These are phyloP conservation scores for Cryphonectria nitschkei DNA, from an alignment of 2,329 filamentous ascomycete species.

Conservation along the genomic window DNA sequence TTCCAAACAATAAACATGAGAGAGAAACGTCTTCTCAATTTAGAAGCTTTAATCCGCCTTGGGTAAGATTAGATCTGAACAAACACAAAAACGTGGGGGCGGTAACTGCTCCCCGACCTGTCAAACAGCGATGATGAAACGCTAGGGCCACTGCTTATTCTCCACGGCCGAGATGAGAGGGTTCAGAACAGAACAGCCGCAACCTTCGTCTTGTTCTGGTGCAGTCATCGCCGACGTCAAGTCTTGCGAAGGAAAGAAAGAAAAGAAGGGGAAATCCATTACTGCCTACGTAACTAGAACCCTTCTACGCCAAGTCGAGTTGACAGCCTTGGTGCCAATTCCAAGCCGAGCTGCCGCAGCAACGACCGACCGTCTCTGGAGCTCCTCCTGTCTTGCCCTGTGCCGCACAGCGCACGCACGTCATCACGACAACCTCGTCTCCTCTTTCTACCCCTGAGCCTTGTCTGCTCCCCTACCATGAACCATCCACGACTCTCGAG, in stretches of 20 bases:
- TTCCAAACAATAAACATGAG: background rate
- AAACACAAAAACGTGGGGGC: constrained; percentile 11
- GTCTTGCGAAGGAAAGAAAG: constrained; percentile 3
- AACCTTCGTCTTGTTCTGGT: constrained; percentile 15
- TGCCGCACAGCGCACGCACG: constrained; percentile 1
- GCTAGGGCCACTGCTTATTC: constrained; percentile 23
- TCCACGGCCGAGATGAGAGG: constrained; percentile 22
- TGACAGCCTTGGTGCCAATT: background rate
- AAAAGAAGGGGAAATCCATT: background rate
- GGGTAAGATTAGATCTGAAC: background rate
- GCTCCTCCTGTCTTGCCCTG: constrained; percentile 15
- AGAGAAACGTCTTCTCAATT: background rate
- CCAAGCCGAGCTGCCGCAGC: background rate
- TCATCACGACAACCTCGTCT: constrained; percentile 15
- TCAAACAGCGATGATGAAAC: constrained; percentile 28
- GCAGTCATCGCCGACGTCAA: constrained; percentile 27
- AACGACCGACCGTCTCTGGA: background rate
- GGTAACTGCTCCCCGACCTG: constrained; percentile 24
- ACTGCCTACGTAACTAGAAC: background rate
- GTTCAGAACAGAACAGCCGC: constrained; percentile 17
- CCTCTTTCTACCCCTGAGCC: constrained; percentile 17
- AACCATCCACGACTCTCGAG: constrained; percentile 9
- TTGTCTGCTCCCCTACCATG: constrained; percentile 18
- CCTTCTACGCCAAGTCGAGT: background rate
- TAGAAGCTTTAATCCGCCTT: constrained; percentile 7